Evolutionary conservation across 2,329 filamentous ascomycete genomes (phyloP).

Genomic region (Ophiosphaerella korrae): DNA sequence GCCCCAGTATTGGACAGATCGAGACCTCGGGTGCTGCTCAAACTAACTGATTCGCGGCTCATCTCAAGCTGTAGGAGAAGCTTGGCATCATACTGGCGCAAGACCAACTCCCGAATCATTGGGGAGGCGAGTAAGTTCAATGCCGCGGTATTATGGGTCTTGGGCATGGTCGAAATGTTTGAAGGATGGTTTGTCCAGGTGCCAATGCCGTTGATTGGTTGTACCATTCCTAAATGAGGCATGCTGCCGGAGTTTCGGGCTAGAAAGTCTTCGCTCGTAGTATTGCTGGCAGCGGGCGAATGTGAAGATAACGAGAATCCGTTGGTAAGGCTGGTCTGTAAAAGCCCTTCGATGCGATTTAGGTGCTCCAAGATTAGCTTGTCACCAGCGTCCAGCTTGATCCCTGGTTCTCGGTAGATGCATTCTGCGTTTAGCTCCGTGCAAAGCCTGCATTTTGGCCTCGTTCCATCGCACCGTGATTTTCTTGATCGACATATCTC

Average conservation of each 20-base stretch:
- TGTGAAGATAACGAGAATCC: slow-evolving; percentile 64
- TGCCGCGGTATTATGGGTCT: slow-evolving; percentile 80
- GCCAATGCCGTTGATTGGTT: slow-evolving; percentile 63
- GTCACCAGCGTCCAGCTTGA: slow-evolving; percentile 85
- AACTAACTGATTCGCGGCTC: slow-evolving; percentile 73
- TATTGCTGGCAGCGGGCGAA: slow-evolving; percentile 52
- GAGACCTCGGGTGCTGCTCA: slow-evolving; percentile 63
- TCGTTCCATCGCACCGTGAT: slow-evolving; percentile 76
- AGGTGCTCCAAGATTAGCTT: slow-evolving; percentile 83
- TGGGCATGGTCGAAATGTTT: slow-evolving; percentile 86
- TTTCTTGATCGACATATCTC: slow-evolving; percentile 82
- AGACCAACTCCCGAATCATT: slow-evolving; percentile 77
- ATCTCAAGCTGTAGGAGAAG: slow-evolving; percentile 83
- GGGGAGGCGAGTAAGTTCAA: slow-evolving; percentile 81
- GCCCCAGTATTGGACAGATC: slow-evolving; percentile 75
- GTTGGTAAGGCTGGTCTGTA: slow-evolving; percentile 71
- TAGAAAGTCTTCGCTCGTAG: slow-evolving; percentile 52
- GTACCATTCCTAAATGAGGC: slow-evolving; percentile 44
- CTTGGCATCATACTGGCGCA: slow-evolving; percentile 77
- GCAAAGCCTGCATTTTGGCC: slow-evolving; percentile 84
- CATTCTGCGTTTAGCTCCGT: slow-evolving; percentile 82
- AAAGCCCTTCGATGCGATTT: slow-evolving; percentile 74
- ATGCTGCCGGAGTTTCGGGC: slow-evolving; percentile 46
- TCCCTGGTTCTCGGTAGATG: slow-evolving; percentile 81
- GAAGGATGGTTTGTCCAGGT: slow-evolving; percentile 67